Conservation (phyloP, 257 asterid genomes). For the Petunia secreta region DNA sequence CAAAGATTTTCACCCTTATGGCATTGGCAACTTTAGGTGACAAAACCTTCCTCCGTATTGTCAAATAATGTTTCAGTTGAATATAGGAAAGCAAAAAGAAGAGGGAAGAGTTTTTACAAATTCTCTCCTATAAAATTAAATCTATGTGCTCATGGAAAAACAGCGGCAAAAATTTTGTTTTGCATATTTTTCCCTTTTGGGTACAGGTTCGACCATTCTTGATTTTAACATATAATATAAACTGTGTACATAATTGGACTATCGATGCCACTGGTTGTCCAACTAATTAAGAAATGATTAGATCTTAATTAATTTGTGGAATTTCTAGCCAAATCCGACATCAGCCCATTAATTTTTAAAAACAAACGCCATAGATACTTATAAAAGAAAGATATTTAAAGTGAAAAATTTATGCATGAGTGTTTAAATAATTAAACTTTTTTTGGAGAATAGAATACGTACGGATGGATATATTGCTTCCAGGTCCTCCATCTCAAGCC, state of each 20-base stretch:
- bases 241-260: not conserved
- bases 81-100: not conserved
- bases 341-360: not conserved
- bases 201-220: not conserved
- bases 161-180: constrained; percentile 7
- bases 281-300: not conserved
- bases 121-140: constrained; percentile 16
- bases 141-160: constrained; percentile 18
- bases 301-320: not conserved
- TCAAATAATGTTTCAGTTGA: not conserved
- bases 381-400: too few species aligned
- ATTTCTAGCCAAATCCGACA: not conserved
- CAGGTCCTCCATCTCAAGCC: not conserved
- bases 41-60: too few species aligned
- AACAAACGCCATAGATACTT: not conserved
- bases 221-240: not conserved
- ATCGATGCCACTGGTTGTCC: not conserved
- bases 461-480: too few species aligned
- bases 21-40: too few species aligned
- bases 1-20: too few species aligned
- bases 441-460: too few species aligned
- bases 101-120: not conserved
- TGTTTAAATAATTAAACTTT: too few species aligned
- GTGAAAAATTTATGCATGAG: too few species aligned
- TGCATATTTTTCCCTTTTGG: not conserved